Evolutionary conservation across 1,139 yeast genomes (phyloP), one percentile per base, ranked within the genome.

Genomic region (Zygosaccharomyces pseudobailii): DNA sequence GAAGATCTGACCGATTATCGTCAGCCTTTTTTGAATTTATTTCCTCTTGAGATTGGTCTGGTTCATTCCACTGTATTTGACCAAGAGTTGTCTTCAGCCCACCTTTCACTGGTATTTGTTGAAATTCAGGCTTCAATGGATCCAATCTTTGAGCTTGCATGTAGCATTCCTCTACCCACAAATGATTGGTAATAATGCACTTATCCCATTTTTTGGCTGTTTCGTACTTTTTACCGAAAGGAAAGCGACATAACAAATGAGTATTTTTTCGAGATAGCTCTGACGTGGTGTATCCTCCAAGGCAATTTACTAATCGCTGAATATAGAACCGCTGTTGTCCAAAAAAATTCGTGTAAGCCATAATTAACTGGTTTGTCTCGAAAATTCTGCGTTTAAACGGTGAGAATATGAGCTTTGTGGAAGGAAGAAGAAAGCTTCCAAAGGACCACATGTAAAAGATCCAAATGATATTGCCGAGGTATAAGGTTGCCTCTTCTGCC

Each of bases 271-370:
- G 75, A 5, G 82, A 79, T 48, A 92, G 71, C 3, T 84, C 80
- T 35, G 83, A 79, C 1, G 95, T 84, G 62, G 84, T 88, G 1
- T 67, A 70, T 0, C 92, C 97, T 0, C 97, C 97, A 58, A 87
- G 64, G 0, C 83, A 72, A 13, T 73, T 71, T 6, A 86, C 78
- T n/a, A 92, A 70, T 43, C 74, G 73, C 41, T 82, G 79, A 32
- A 92, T 68, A 58, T 87, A 90, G 20, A 71, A 68, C 36, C 98
- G 71, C 0, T 95, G 85, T 57, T 85, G 94, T 0, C 97, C 97
- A 22, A 86, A 78, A 61, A 87, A 89, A 58, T 87, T 87, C 0
- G 97, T 83, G 5, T 87, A 77, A 4, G 89, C 76, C 7, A 88
- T 77, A 10, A 73, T 69, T 37, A 79, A 66, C 13, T 75, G 73